Conservation (phyloP, 371 early-diverging fungal genomes). For the Actinomortierella ambigua region DNA sequence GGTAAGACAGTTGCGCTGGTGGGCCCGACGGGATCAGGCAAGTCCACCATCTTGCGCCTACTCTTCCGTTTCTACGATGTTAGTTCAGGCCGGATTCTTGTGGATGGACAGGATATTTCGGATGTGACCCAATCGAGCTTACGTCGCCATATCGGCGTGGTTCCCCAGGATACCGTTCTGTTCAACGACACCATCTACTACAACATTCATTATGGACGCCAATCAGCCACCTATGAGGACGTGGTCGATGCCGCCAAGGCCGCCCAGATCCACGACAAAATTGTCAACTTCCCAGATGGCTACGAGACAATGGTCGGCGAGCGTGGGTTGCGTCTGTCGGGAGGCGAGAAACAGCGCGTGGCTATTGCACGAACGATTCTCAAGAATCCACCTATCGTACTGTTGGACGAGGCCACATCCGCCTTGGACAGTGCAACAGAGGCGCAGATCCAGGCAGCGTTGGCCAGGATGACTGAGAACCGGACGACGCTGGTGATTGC, state of each 20-base stretch:
- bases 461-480: slow-evolving; percentile 70
- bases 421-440: slow-evolving; percentile 72
- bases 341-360: slow-evolving; percentile 96
- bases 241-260: slow-evolving; percentile 55
- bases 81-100: slow-evolving; percentile 73
- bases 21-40: slow-evolving; percentile 93
- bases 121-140: slow-evolving; percentile 68
- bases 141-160: slow-evolving; percentile 81
- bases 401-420: slow-evolving; percentile 74
- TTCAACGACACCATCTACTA: slow-evolving; percentile 64
- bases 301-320: slow-evolving; percentile 81
- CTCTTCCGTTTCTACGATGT: slow-evolving; percentile 93
- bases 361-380: slow-evolving; percentile 84
- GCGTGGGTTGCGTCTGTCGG: slow-evolving; percentile 87
- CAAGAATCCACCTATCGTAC: slow-evolving; percentile 76
- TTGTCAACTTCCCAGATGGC: slow-evolving; percentile 57
- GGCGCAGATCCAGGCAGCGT: slow-evolving; percentile 74
- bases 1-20: slow-evolving; percentile 66
- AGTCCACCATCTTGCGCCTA: slow-evolving; percentile 86
- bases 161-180: slow-evolving; percentile 73
- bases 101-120: slow-evolving; percentile 90
- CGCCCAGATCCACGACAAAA: slow-evolving; percentile 62
- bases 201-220: slow-evolving; percentile 66
- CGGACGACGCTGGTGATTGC: slow-evolving; percentile 96
- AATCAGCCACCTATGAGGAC: slow-evolving; percentile 41